Percentiles rank a stretch among this genome's conserved stretches.
Conservation (phyloP, 129 eudicot genomes). For the Escallonia rubra region DNA sequence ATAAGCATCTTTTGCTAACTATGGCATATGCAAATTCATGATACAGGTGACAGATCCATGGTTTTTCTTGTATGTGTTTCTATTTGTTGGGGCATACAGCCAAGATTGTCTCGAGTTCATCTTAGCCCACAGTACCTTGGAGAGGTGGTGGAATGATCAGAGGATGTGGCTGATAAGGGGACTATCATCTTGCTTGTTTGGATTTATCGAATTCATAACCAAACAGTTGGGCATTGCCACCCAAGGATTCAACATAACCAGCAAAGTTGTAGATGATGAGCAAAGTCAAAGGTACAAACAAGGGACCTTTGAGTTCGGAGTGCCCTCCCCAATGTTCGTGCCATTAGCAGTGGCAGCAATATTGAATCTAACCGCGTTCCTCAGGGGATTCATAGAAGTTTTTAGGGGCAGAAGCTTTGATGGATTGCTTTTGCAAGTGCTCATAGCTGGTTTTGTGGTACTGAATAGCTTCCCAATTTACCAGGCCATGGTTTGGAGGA, state of each 20-base stretch:
- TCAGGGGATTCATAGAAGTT: conserved; percentile 18
- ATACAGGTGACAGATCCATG: conserved; percentile 48
- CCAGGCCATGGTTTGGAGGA: conserved; percentile 64
- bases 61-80: conserved; percentile 43
- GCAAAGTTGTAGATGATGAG: conserved; percentile 66
- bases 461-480: conserved; percentile 58
- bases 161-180: conserved; percentile 69
- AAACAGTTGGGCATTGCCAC: conserved; percentile 42
- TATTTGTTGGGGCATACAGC: conserved; percentile 57
- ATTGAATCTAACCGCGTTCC: conserved; percentile 43
- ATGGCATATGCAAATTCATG: not conserved
- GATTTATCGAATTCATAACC: conserved; percentile 27
- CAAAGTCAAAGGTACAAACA: conserved; percentile 65
- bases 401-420: conserved; percentile 14
- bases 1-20: no score
- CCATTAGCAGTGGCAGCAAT: conserved; percentile 50
- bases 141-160: conserved; percentile 74
- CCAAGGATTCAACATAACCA: conserved; percentile 65
- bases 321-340: conserved; percentile 59
- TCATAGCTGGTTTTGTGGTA: conserved; percentile 52
- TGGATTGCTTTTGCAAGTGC: conserved; percentile 32
- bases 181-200: conserved; percentile 46
- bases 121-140: conserved; percentile 32
- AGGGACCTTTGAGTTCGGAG: conserved; percentile 69
- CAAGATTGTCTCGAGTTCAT: conserved; percentile 64